Conservation (phyloP, 345 rosid genomes). For the Sisymbrium altissimum region DNA sequence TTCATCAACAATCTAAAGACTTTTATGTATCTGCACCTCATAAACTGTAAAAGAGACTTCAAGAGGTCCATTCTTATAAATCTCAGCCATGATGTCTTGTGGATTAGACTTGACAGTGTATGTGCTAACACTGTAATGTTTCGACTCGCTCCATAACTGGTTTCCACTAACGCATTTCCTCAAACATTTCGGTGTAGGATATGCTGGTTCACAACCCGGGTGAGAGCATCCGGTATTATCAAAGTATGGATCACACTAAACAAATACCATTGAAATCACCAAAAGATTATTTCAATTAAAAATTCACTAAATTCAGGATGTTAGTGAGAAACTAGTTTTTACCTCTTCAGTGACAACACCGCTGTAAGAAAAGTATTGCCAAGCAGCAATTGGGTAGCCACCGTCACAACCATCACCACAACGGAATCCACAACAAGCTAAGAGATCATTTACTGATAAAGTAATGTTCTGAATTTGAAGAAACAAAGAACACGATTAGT, state of each 20-base stretch:
- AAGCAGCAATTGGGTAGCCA: slow-evolving; percentile 74
- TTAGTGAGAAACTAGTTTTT: background rate
- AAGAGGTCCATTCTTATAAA: slow-evolving; percentile 86
- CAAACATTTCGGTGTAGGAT: slow-evolving; percentile 76
- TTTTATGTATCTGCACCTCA: slow-evolving; percentile 50
- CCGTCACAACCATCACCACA: slow-evolving; percentile 94
- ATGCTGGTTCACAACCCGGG: slow-evolving; percentile 95
- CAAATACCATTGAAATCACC: too few species aligned
- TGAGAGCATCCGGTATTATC: slow-evolving; percentile 87
- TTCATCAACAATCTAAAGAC: background rate
- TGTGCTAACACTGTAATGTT: slow-evolving; percentile 70
- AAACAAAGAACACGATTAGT: background rate
- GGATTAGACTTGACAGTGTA: slow-evolving; percentile 71
- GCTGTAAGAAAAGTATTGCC: slow-evolving; percentile 58
- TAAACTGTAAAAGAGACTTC: slow-evolving; percentile 89
- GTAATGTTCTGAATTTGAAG: slow-evolving; percentile 57
- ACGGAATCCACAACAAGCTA: slow-evolving; percentile 92
- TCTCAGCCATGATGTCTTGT: slow-evolving; percentile 74
- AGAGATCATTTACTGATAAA: slow-evolving; percentile 82
- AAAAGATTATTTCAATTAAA: too few species aligned
- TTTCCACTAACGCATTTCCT: slow-evolving; percentile 68
- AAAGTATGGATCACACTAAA: slow-evolving; percentile 91
- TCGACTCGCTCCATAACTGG: slow-evolving; percentile 68
- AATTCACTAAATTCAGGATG: background rate
- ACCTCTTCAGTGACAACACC: slow-evolving; percentile 98